phyloP scores from a whole-genome alignment of 345 rosid genomes.

The Conringia planisiliqua region DNA sequence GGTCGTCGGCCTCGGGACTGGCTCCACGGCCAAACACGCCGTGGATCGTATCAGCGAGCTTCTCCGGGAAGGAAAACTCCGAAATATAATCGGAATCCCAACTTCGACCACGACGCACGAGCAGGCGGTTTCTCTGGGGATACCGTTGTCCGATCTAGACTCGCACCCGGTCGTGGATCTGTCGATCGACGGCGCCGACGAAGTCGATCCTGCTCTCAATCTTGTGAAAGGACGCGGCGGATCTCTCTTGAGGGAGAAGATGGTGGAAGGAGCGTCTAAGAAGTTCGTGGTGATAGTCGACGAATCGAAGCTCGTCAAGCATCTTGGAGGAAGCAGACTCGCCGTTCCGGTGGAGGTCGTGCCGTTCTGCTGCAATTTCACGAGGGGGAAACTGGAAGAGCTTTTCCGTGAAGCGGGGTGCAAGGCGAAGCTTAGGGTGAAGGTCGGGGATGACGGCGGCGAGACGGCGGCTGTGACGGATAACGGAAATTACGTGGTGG shows the following conservation, averaged over 20 bases:
- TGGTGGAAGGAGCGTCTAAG: constrained; percentile 79
- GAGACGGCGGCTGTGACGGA: constrained; percentile 58
- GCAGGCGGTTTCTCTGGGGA: constrained; percentile 77
- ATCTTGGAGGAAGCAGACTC: constrained; percentile 67
- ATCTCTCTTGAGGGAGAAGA: constrained; percentile 82
- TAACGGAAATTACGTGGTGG: constrained; percentile 76
- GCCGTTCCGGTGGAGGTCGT: constrained; percentile 87
- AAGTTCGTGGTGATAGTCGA: constrained; percentile 74
- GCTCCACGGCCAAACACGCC: constrained; percentile 94
- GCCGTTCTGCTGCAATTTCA: constrained; percentile 79
- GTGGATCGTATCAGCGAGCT: constrained; percentile 82
- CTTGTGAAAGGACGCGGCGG: constrained; percentile 94
- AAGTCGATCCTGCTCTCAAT: constrained; percentile 77
- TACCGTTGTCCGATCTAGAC: constrained; percentile 80
- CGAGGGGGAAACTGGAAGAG: constrained; percentile 44
- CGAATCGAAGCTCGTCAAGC: constrained; percentile 56
- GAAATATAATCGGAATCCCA: constrained; percentile 70
- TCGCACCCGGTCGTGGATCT: constrained; percentile 66
- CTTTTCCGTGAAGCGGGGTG: constrained; percentile 68
- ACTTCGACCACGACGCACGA: constrained; percentile 74
- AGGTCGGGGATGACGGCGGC: constrained; percentile 24
- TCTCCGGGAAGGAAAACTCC: constrained; percentile 63
- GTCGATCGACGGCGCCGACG: constrained; percentile 97
- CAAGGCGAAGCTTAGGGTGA: constrained; percentile 47
- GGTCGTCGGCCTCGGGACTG: constrained; percentile 95